Conservation (phyloP, 129 eudicot species). For the Saposhnikovia divaricata region DNA sequence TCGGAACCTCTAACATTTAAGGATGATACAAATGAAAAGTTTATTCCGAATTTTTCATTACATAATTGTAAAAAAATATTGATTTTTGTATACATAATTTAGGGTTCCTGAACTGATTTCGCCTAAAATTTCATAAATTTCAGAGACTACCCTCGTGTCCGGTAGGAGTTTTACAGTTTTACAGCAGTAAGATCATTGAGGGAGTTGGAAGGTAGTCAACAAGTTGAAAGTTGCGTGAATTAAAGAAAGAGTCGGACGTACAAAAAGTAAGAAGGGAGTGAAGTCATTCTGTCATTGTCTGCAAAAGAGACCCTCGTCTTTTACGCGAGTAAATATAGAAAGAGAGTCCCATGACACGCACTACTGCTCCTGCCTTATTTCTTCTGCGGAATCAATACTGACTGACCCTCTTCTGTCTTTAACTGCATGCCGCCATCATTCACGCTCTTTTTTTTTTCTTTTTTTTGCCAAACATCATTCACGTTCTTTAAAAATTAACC, state of each 20-base stretch:
- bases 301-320: slow-evolving; percentile 14
- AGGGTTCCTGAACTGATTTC: too few relatives aligned
- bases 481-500: too few relatives aligned
- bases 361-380: not conserved
- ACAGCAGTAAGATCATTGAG: not conserved
- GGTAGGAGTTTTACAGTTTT: too few relatives aligned
- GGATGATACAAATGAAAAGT: too few relatives aligned
- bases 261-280: not conserved
- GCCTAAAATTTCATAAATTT: too few relatives aligned
- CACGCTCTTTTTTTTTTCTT: too few relatives aligned
- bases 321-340: slow-evolving; percentile 1
- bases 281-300: not conserved
- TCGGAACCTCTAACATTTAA: too few relatives aligned
- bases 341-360: not conserved
- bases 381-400: not conserved
- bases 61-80: too few relatives aligned
- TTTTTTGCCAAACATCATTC: too few relatives aligned
- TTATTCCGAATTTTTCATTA: too few relatives aligned
- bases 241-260: not conserved
- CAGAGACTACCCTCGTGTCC: too few relatives aligned
- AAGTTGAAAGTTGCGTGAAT: not conserved
- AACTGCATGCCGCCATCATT: not conserved
- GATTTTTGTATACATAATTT: too few relatives aligned
- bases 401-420: not conserved
- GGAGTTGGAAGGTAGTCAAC: not conserved